Conservation (phyloP, 176 grass and related monocot genomes). For the Poa annua region DNA sequence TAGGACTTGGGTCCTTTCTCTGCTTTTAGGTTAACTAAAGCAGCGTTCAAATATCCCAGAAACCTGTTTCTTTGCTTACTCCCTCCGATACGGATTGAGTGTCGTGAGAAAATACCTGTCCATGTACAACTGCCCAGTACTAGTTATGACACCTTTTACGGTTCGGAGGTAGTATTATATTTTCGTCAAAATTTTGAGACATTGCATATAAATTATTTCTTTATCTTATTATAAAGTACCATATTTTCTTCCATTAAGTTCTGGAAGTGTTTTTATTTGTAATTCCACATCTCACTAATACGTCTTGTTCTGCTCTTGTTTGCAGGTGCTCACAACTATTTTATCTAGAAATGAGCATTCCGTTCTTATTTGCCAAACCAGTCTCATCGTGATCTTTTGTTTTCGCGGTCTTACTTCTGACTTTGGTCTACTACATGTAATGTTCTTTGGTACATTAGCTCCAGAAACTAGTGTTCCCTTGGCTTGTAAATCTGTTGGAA, state of each 20-base stretch:
- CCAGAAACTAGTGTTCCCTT: not conserved
- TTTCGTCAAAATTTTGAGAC: not conserved
- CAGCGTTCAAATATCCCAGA: no score
- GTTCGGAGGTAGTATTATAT: no score
- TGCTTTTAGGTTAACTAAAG: no score
- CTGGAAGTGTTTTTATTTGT: no score
- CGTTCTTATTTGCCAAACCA: not conserved
- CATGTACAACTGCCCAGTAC: no score
- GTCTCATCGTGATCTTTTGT: no score
- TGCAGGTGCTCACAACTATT: not conserved
- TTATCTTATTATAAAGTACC: no score
- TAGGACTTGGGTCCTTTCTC: not conserved
- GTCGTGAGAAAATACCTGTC: no score
- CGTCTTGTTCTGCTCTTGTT: not conserved
- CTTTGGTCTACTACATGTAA: conserved; percentile 2
- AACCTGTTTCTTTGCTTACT: not conserved
- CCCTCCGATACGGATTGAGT: no score
- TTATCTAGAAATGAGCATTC: not conserved
- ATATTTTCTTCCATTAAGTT: no score
- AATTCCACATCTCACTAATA: no score
- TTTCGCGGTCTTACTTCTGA: not conserved
- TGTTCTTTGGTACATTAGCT: not conserved
- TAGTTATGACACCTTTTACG: no score
- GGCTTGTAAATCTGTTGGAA: not conserved
- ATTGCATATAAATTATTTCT: not conserved